Percentiles rank a stretch among this genome's conserved stretches.
Conservation (phyloP, 345 rosid genomes). For the Eucalyptus albens region DNA sequence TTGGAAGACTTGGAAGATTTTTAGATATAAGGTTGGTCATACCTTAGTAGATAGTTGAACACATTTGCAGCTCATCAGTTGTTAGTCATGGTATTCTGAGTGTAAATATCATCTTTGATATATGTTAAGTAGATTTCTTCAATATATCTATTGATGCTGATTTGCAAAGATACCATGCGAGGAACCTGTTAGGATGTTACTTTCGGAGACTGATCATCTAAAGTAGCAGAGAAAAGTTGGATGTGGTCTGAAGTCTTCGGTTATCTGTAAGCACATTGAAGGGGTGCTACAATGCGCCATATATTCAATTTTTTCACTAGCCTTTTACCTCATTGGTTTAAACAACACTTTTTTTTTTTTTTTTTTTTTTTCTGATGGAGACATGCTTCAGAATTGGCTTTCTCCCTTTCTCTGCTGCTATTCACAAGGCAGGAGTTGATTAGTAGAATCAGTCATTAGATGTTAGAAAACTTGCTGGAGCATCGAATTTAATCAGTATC, state of each 20-base stretch:
- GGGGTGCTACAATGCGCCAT: background rate
- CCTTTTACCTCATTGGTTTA: background rate
- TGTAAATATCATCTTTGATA: background rate
- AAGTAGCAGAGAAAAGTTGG: background rate
- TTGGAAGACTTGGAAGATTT: background rate
- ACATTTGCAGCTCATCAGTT: background rate
- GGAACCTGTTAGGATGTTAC: background rate
- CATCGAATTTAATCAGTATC: background rate
- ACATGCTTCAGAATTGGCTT: background rate
- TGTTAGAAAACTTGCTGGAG: background rate
- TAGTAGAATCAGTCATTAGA: background rate
- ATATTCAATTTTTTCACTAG: background rate
- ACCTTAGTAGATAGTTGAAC: background rate
- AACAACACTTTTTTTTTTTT: background rate
- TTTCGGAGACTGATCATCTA: background rate
- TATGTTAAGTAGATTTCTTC: background rate
- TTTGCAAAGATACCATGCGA: background rate
- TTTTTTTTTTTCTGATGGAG: background rate
- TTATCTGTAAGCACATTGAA: background rate
- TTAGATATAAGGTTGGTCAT: background rate
- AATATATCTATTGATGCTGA: background rate
- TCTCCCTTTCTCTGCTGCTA: background rate
- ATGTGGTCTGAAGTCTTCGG: background rate
- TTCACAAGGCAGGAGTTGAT: background rate
- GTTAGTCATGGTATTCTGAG: background rate